A percentile compares a stretch with the other conserved stretches of the same genome.
phyloP scores from a whole-genome alignment of 2,329 filamentous ascomycete genomes.

The Diaporthe eres region DNA sequence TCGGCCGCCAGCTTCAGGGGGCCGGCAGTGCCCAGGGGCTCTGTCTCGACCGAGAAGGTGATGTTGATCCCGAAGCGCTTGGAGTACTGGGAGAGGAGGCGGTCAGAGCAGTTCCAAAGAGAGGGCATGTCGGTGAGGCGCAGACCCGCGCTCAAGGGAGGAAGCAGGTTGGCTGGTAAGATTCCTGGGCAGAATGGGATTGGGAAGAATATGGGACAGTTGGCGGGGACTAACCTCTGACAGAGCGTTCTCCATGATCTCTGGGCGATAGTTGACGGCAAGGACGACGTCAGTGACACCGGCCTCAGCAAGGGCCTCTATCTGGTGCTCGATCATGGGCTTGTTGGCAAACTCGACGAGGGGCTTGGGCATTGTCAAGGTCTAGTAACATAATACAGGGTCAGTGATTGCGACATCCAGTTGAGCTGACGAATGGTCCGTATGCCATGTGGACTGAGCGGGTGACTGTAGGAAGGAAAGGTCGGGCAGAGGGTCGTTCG shows the following conservation, averaged over 20 bases:
- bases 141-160: not conserved
- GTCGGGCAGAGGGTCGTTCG: slow-evolving; percentile 53
- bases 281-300: slow-evolving; percentile 98
- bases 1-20: slow-evolving; percentile 95
- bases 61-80: slow-evolving; percentile 94
- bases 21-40: slow-evolving; percentile 94
- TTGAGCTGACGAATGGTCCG: not conserved
- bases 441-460: not conserved
- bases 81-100: slow-evolving; percentile 75
- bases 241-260: slow-evolving; percentile 95
- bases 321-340: slow-evolving; percentile 99
- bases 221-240: slow-evolving; percentile 72
- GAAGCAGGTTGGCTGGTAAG: not conserved
- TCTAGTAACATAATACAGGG: slow-evolving; percentile 66
- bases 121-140: not conserved
- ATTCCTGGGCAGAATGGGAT: not conserved
- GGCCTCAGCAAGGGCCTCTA: slow-evolving; percentile 92
- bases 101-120: slow-evolving; percentile 4
- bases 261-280: slow-evolving; percentile 97
- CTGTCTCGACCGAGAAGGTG: slow-evolving; percentile 95
- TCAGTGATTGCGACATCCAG: slow-evolving; percentile 19
- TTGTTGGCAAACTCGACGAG: slow-evolving; percentile 99
- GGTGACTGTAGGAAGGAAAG: not conserved
- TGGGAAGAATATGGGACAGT: not conserved
- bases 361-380: slow-evolving; percentile 95